Evolutionary conservation across 2,329 filamentous ascomycete species (phyloP), one percentile per base, ranked within the genome.

Genomic region (Lasiodiplodia sp.): DNA sequence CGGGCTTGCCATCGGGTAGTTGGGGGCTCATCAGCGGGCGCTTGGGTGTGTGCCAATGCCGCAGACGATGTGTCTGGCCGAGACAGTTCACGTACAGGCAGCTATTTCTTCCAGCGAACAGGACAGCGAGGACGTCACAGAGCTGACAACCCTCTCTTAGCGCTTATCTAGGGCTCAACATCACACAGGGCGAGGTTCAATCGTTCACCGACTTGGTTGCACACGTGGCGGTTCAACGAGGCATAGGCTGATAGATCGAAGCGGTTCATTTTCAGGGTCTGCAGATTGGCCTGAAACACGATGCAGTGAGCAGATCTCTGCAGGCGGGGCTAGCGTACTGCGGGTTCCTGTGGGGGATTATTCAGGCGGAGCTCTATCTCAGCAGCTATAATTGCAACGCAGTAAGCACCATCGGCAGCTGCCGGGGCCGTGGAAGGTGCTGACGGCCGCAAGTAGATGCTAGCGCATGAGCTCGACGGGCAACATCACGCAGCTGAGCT

Each of bases 381-480:
- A 72, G 70, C 1, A 69, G 68, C 21, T 75, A 73, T 2, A 65
- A 74, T 3, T 63, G 62, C 0, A 53, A 65, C 7, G 25, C 16
- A 16, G 60, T 69, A 14, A 72, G 76, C 16, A 72, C 65, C 14
- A 75, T 78, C 11, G 76, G 77, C 40, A 38, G 76, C 75, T 1
- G 74, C 76, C 44, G 5, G 72, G 76, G 58, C 75, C 76, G 5
- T 73, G 77, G 68, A 79, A 79, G 57, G 72, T 72, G n/a, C 57
- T 79, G 28, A 79, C 76, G 18, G 75, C 78, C 2, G 74, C 72
- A 16, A 76, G 77, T n/a, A 77, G 78, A 3, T 79, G 25, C 49
- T 65, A 55, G 31, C 52, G 62, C 37, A 65, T 25, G 47, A 55
- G 47, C 25, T 11, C 14, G 14, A 65, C 62, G 55, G 28, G 44